Conservation (phyloP, 2,329 filamentous ascomycete species). For the Ceratocystiopsis brevicomis region DNA sequence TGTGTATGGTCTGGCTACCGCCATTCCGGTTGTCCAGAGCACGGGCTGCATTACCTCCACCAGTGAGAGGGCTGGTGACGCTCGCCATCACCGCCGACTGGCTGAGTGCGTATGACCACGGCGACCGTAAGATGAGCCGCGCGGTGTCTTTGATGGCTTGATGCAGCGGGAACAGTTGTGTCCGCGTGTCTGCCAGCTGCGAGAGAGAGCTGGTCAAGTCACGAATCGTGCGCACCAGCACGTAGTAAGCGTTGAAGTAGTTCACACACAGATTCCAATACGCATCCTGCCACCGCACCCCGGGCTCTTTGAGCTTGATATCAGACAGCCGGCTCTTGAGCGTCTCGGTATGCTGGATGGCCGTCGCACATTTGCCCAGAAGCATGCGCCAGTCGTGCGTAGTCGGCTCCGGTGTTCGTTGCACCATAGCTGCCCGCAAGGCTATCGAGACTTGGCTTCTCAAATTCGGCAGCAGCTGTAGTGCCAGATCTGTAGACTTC, state of each 20-base stretch:
- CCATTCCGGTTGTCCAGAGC: background rate
- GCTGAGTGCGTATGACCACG: conserved; percentile 29
- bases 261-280: conserved; percentile 57
- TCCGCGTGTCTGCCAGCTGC: conserved; percentile 47
- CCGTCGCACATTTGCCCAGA: conserved; percentile 49
- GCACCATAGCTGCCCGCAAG: conserved; percentile 42
- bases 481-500: conserved; percentile 52
- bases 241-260: conserved; percentile 52
- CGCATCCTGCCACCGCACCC: conserved; percentile 41
- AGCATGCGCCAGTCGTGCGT: conserved; percentile 50
- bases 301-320: conserved; percentile 73
- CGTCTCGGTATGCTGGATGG: conserved; percentile 54
- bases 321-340: conserved; percentile 54
- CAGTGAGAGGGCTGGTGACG: conserved; percentile 14
- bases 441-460: conserved; percentile 46
- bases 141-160: conserved; percentile 65
- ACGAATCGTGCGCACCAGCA: conserved; percentile 43
- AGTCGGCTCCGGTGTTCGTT: conserved; percentile 38
- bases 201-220: conserved; percentile 31
- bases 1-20: conserved; percentile 12
- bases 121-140: conserved; percentile 45
- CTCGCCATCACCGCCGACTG: conserved; percentile 16
- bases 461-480: conserved; percentile 51
- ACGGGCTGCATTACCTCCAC: conserved; percentile 1
- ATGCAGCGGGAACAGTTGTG: conserved; percentile 62